Evolutionary conservation across 1,284 basidiomycete species (phyloP), one percentile per base, ranked within the genome.

Genomic region (Trametes hirsuta): DNA sequence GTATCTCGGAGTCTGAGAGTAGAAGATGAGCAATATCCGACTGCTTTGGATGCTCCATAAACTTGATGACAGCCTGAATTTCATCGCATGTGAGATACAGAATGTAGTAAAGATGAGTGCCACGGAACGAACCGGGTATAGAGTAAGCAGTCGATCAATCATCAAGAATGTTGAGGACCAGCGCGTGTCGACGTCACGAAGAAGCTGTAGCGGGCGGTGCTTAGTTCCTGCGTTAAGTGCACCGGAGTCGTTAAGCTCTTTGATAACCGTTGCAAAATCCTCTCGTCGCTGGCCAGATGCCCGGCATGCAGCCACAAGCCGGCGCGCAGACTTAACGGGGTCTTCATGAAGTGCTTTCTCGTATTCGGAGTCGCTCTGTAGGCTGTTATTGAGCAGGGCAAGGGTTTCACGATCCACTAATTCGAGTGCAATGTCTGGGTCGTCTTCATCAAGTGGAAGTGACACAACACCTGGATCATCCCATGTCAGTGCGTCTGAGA

Each of bases 151-250:
- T 18, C 70, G 61, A 24, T 73, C 68, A 66, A 77, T 73, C 75
- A 78, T 77, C 11, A 74, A 58, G n/a, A 74, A 63, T n/a, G 72
- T 75, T 55, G 75, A 76, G n/a, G 75, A 77, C 76, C 76, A 78
- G 3, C 71, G 65, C 3, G 71, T 75, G 41, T 74, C 71, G 42
- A 77, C 72, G 59, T 77, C 75, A n/a, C 71, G 66, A 21, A 77
- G 65, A 0, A 77, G 68, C 53, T 76, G 69, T 21, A 25, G 6
- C 22, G 6, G 21, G 11, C n/a, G 37, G 15, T 39, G 45, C 25
- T 41, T 12, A 14, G 11, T 12, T 10, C 21, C 22, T 30, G 39
- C 44, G 11, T 36, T 37, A n/a, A 47, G 47, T n/a, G 6, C 12
- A 3, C 37, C 36, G 4, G 18, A n/a, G 15, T 24, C 10, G 25